Conservation (phyloP, 129 eudicot species). For the Chrysanthemum seticuspe region DNA sequence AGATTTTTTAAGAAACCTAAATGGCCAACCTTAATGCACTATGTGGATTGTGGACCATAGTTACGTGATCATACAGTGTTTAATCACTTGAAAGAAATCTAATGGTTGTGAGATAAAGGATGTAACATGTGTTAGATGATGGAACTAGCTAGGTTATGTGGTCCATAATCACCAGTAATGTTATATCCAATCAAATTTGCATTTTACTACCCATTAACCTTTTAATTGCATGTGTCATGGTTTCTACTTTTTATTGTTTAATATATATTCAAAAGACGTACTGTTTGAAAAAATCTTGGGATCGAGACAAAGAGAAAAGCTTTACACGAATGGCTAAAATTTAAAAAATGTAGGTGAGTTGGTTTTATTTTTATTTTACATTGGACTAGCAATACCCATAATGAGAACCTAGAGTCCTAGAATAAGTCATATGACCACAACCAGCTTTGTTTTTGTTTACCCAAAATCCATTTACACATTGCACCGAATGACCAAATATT, state of each 20-base stretch:
- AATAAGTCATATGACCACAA: too few relatives aligned
- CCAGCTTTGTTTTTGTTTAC: too few relatives aligned
- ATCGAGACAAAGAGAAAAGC: too few relatives aligned
- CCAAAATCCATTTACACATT: too few relatives aligned
- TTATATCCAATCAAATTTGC: conserved; percentile 15
- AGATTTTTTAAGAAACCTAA: background rate
- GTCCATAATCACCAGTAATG: conserved; percentile 11
- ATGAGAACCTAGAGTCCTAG: too few relatives aligned
- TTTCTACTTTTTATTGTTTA: background rate
- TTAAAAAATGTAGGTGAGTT: too few relatives aligned
- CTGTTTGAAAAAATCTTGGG: too few relatives aligned
- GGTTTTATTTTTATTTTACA: too few relatives aligned
- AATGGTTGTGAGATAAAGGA: conserved; percentile 22
- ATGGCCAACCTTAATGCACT: conserved; percentile 19
- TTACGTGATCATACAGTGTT: conserved; percentile 23
- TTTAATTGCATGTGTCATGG: background rate
- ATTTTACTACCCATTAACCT: background rate
- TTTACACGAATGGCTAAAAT: too few relatives aligned
- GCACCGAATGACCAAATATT: too few relatives aligned
- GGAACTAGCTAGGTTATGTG: conserved; percentile 15
- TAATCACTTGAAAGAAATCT: conserved; percentile 8
- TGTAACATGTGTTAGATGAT: conserved; percentile 7
- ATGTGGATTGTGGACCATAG: conserved; percentile 21
- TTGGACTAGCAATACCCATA: too few relatives aligned
- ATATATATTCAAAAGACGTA: background rate